Base-by-base conservation (phyloP, 1,284 basidiomycete genomes). In the Ganoderma boninense region DNA sequence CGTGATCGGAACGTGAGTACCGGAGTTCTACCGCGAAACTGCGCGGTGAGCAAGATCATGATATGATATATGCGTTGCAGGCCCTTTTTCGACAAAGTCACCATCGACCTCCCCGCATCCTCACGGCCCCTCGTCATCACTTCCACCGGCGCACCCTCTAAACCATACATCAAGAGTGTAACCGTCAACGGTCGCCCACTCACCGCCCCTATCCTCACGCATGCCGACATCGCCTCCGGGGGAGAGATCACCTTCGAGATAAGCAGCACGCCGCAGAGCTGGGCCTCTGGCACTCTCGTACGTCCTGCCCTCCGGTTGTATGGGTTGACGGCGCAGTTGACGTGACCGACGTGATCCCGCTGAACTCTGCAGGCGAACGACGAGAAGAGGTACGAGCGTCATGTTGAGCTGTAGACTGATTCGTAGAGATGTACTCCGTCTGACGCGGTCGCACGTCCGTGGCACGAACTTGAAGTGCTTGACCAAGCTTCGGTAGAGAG, bases 61-160 rank as follows among this genome's bases (percentile, higher is more conserved):
- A n/a, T n/a, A n/a, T n/a, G n/a, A n/a, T n/a, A n/a, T n/a, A n/a
- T n/a, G n/a, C n/a, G n/a, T n/a, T n/a, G n/a, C 64, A 90, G 89
- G 0, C 91, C 91, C 0, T 90, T 94, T 79, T 94, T 93, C 75
- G 90, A 95, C 76, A 83, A 82, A 61, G 82, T 92, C 40, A 86
- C 85, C 29, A 32, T 32, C 29, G 29, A 32, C 29, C 29, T 32
- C 29, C 29, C 92, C 0, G 77, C 79, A 0, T 78, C 80, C 2
- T 60, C 73, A 23, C 76, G 74, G 44, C 84, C 80, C 8, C 80
- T 94, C 16, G 83, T 81, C 0, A 87, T 94, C 67, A 76, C 78
- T 1, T 87, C 92, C 0, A 66, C 76, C 0, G 90, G 89, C 16
- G 92, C 90, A 1, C 79, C 85, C 0, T 82, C 79, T 1, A 87